Evolutionary conservation across 306 rosid genomes (phyloP).

Genomic region (Dalbergia oliveri): DNA sequence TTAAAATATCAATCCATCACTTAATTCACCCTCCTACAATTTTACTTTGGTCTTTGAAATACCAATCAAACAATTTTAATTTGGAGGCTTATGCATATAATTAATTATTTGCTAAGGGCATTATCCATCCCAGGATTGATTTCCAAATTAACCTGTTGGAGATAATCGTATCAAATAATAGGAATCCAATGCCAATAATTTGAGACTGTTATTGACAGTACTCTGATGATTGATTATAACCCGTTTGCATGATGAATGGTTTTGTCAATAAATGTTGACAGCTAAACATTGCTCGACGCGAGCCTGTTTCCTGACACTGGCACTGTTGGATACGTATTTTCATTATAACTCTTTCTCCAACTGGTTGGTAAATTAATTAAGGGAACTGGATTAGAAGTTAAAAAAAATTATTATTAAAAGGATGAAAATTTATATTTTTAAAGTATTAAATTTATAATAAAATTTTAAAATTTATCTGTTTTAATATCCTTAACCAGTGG

Average conservation of each 20-base stretch:
- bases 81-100: not conserved
- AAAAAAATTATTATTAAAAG: too few relatives aligned
- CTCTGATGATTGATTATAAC: slow-evolving; percentile 16
- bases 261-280: slow-evolving; percentile 36
- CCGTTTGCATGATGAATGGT: not conserved
- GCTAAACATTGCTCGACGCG: slow-evolving; percentile 42
- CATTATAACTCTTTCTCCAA: not conserved
- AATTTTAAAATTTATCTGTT: too few relatives aligned
- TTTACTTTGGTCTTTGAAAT: not conserved
- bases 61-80: not conserved
- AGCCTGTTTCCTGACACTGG: slow-evolving; percentile 15
- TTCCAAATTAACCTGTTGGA: not conserved
- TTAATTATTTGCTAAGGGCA: not conserved
- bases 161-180: too few relatives aligned
- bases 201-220: not conserved
- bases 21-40: not conserved
- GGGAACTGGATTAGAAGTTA: too few relatives aligned
- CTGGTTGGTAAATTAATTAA: not conserved
- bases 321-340: not conserved
- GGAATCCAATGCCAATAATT: slow-evolving; percentile 36
- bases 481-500: too few relatives aligned
- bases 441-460: too few relatives aligned
- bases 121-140: not conserved
- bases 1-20: not conserved
- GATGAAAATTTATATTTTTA: too few relatives aligned